Evolutionary conservation across 129 eudicot genomes (phyloP).

Genomic region (Deinandra increscens): DNA sequence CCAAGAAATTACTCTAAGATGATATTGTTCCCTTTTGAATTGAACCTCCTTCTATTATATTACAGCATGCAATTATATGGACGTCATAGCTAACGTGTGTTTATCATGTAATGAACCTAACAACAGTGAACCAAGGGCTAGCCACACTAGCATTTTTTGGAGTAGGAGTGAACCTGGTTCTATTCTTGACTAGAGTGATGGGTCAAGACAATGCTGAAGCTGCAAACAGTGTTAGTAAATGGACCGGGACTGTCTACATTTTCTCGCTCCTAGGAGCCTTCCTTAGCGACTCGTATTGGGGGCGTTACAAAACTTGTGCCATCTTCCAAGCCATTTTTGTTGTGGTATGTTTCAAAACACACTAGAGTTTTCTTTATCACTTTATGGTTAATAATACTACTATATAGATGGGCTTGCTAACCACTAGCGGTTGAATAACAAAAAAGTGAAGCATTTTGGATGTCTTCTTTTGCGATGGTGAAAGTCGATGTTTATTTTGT

Average conservation of each 20-base stretch:
- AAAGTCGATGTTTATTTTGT: no score
- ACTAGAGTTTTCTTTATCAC: no score
- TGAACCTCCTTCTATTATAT: no score
- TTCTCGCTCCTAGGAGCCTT: constrained; percentile 87
- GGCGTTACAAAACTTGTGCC: constrained; percentile 79
- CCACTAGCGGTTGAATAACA: no score
- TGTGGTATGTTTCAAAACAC: constrained; percentile 34
- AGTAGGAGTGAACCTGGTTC: constrained; percentile 79
- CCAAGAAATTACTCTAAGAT: no score
- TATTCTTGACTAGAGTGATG: constrained; percentile 77
- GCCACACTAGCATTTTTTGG: constrained; percentile 90
- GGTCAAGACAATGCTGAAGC: constrained; percentile 85
- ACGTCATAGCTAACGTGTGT: constrained; percentile 19
- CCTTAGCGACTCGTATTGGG: constrained; percentile 91
- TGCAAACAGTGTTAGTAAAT: constrained; percentile 79
- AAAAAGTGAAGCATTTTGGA: no score
- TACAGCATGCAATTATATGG: neutral
- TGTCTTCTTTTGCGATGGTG: no score
- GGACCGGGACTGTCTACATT: constrained; percentile 91
- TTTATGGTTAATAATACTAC: no score
- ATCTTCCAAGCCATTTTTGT: constrained; percentile 83
- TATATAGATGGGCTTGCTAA: no score
- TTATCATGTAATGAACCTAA: constrained; percentile 4
- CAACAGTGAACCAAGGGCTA: constrained; percentile 81
- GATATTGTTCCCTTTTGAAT: no score